Evolutionary conservation across 2,329 filamentous ascomycete genomes (phyloP).

Genomic region (Sporothrix humicola): DNA sequence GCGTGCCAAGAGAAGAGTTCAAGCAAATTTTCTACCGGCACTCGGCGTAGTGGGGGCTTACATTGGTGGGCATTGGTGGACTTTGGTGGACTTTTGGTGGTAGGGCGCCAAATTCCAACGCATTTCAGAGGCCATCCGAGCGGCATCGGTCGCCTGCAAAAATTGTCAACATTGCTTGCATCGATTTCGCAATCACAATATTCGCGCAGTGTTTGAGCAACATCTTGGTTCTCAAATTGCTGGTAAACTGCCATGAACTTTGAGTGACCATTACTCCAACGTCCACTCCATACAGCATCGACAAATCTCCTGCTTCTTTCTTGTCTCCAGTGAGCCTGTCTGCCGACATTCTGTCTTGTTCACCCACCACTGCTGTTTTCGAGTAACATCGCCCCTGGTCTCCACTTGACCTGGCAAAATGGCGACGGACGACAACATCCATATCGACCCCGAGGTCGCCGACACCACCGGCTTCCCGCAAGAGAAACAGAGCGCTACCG

Average conservation of each 20-base stretch:
- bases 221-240: too few species aligned
- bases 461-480: neutral
- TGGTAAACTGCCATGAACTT: too few species aligned
- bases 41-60: neutral
- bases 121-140: too few species aligned
- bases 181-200: neutral
- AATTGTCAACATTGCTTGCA: neutral
- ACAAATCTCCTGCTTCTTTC: too few species aligned
- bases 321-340: too few species aligned
- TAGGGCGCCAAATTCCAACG: neutral
- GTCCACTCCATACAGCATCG: too few species aligned
- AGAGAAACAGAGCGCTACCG: neutral
- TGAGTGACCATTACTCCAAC: too few species aligned
- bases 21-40: neutral
- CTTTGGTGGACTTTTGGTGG: neutral
- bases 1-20: slow-evolving; percentile 6
- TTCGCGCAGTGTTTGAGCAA: too few species aligned
- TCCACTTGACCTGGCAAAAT: neutral
- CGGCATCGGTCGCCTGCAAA: neutral
- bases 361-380: neutral
- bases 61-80: neutral
- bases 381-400: neutral
- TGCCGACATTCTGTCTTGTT: neutral
- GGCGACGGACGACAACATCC: neutral
- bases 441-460: neutral